Evolutionary conservation across 1,284 basidiomycete species (phyloP).

Genomic region (Phylloboletellus chloephorus): DNA sequence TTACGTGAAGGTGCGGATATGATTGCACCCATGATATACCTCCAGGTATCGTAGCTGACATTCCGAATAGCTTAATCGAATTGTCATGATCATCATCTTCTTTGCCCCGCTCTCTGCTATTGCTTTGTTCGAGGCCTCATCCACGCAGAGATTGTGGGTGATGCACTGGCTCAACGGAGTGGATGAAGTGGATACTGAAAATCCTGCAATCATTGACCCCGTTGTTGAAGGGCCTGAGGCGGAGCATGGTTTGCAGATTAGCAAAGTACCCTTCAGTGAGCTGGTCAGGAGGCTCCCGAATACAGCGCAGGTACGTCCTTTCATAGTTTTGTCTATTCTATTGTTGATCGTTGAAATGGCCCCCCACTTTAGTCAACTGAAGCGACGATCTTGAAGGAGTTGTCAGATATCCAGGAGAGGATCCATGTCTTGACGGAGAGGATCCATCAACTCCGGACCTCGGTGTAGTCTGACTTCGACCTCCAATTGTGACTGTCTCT

Average conservation of each 20-base stretch:
- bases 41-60: constrained; percentile 1
- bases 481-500: not conserved
- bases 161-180: constrained; percentile 59
- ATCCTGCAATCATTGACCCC: constrained; percentile 53
- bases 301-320: constrained; percentile 53
- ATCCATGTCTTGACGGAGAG: constrained; percentile 52
- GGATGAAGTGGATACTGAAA: constrained; percentile 65
- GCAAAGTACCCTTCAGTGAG: constrained; percentile 69
- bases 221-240: constrained; percentile 56
- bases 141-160: constrained; percentile 55
- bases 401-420: constrained; percentile 53
- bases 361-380: constrained; percentile 64
- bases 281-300: constrained; percentile 77
- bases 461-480: constrained; percentile 7
- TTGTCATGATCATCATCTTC: constrained; percentile 75
- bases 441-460: constrained; percentile 34
- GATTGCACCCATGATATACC: too few species aligned
- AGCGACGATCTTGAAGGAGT: constrained; percentile 60
- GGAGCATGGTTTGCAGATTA: constrained; percentile 58
- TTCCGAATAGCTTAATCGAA: constrained; percentile 58
- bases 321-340: constrained; percentile 2
- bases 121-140: constrained; percentile 71
- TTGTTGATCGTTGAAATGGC: constrained; percentile 4
- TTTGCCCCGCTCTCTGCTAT: constrained; percentile 73
- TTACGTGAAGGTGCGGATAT: constrained; percentile 51